A percentile compares a stretch with the other conserved stretches of the same genome.
Evolutionary conservation across 1,284 basidiomycete genomes (phyloP).

Genomic region (Pulveroboletus sp.): DNA sequence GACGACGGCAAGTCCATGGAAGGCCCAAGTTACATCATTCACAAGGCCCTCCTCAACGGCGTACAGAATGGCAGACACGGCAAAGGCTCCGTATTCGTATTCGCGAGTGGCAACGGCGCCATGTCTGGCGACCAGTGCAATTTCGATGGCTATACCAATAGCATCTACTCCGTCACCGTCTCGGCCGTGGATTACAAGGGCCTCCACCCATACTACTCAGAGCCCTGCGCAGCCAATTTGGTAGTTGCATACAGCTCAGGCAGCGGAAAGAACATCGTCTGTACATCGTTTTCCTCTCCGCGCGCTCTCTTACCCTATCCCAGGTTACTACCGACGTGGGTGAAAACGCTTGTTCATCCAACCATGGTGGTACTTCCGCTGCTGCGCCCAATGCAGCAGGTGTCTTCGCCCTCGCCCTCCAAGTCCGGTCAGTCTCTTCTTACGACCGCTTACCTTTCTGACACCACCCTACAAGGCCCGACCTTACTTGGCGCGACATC

Average conservation of each 20-base stretch:
- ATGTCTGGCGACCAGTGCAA: constrained; percentile 95
- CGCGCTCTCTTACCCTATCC: constrained; percentile 19
- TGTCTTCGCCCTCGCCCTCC: constrained; percentile 85
- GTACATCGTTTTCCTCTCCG: constrained; percentile 36
- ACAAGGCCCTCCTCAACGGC: constrained; percentile 94
- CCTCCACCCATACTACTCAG: constrained; percentile 95
- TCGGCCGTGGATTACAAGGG: constrained; percentile 92
- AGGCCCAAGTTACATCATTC: constrained; percentile 87
- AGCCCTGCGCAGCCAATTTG: constrained; percentile 96
- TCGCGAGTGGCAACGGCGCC: constrained; percentile 97
- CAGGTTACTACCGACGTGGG: constrained; percentile 96
- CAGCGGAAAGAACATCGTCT: constrained; percentile 87
- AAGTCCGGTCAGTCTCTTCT: constrained; percentile 64
- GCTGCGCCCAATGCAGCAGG: constrained; percentile 96
- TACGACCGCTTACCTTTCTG: constrained; percentile 6
- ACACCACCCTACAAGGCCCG: constrained; percentile 39
- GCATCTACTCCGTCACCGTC: constrained; percentile 95
- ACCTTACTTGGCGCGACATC: constrained; percentile 95
- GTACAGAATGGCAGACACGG: constrained; percentile 89
- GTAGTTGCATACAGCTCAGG: constrained; percentile 96
- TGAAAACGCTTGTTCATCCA: constrained; percentile 78
- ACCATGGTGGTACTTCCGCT: constrained; percentile 95
- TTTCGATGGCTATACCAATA: constrained; percentile 99
- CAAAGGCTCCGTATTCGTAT: constrained; percentile 94
- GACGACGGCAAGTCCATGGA: constrained; percentile 97